A percentile compares a stretch with the other conserved stretches of the same genome.
These are phyloP conservation scores for Vigna nakashimae DNA, from an alignment of 306 rosid genomes.

Conservation along the genomic window DNA sequence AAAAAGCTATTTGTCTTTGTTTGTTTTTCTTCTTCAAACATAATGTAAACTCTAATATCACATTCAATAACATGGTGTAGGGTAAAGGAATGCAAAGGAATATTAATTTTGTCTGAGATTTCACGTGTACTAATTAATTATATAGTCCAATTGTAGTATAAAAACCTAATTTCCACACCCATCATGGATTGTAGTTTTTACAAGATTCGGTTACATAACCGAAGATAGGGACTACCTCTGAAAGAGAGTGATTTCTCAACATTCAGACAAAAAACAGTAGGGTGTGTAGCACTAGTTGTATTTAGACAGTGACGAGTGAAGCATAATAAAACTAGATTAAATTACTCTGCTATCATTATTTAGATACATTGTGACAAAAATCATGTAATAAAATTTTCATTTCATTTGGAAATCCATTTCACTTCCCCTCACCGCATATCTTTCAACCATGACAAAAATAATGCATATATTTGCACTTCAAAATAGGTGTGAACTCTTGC, in stretches of 20 bases:
- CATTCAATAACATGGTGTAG: not conserved
- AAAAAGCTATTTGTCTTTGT: too few relatives aligned
- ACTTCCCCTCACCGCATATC: not conserved
- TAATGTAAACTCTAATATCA: too few relatives aligned
- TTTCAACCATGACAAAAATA: conserved; percentile 13
- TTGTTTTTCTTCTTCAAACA: too few relatives aligned
- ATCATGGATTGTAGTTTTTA: not conserved
- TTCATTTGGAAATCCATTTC: not conserved
- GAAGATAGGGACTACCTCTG: conserved; percentile 1
- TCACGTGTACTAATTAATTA: too few relatives aligned
- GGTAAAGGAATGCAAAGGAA: not conserved
- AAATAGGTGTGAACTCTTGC: conserved; percentile 21
- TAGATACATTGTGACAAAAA: not conserved
- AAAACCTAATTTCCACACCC: not conserved
- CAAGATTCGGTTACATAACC: not conserved
- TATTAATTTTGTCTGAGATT: too few relatives aligned
- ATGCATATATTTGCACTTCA: conserved; percentile 4
- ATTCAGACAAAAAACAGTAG: not conserved
- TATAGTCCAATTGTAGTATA: too few relatives aligned
- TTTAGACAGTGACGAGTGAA: not conserved
- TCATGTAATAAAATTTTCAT: not conserved
- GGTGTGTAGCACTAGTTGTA: not conserved
- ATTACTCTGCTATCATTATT: too few relatives aligned
- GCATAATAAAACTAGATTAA: not conserved
- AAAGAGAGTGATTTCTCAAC: not conserved